Evolutionary conservation across 2,329 filamentous ascomycete genomes (phyloP), one percentile per base, ranked within the genome.

Genomic region (Hypoxylon sp.): DNA sequence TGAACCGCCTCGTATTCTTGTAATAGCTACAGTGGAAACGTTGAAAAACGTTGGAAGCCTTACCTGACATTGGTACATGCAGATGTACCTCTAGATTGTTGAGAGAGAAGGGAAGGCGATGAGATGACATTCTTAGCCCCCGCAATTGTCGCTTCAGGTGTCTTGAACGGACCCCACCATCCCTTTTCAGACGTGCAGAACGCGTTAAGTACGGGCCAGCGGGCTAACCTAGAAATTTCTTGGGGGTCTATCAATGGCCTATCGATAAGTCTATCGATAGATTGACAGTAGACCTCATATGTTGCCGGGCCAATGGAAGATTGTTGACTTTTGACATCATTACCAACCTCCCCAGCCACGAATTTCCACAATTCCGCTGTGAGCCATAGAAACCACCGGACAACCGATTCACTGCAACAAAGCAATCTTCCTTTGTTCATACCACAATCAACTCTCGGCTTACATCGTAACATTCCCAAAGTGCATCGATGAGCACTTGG

Each of bases 301-400:
- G 75, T 77, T 77, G 74, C 75, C 71, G 39, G 73, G 75, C 69
- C 72, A 74, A 63, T 71, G 22, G 8, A 24, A 31, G 35, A 24
- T 73, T 77, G 68, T 77, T 77, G 75, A 77, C 72, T 74, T 73
- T 74, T 73, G 71, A 74, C 74, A 74, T 77, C 73, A 75, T 62
- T 57, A 39, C 72, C 72, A 74, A 71, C 73, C 61, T 66, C 70
- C 69, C 74, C 69, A 75, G 69, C 70, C 73, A 73, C 70, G 61
- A 63, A 57, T 69, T 71, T 73, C 66, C 54, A 44, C n/a, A 53
- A 44, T 53, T 19, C 59, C 31, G 44, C 26, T 26, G 61, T 55
- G 47, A 63, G 52, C 70, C 74, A 72, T 74, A 69, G 74, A 75
- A 72, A 76, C 75, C 62, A 69, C 64, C 59, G 57, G 68, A 74